A percentile compares a stretch with the other conserved stretches of the same genome.
phyloP scores from a whole-genome alignment of 2,329 filamentous ascomycete genomes.

The Sclerotinia sclerotiorum region DNA sequence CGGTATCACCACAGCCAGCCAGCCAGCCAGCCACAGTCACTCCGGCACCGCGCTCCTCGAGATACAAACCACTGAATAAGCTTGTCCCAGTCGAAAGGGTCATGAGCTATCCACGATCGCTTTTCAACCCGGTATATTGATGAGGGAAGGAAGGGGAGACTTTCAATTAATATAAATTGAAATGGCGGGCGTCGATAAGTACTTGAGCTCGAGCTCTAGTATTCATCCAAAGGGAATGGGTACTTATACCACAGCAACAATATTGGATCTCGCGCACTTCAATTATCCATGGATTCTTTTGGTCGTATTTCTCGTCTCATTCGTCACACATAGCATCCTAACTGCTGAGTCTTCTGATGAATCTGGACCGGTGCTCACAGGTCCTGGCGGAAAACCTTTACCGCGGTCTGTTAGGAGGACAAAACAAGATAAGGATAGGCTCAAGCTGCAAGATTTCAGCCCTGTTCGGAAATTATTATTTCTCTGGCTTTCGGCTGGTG shows the following conservation, averaged over 20 bases:
- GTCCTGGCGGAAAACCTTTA: conserved; percentile 86
- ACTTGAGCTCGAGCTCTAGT: conserved; percentile 31
- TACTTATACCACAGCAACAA: conserved; percentile 22
- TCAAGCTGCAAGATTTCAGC: conserved; percentile 56
- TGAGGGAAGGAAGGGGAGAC: conserved; percentile 36
- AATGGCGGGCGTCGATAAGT: conserved; percentile 37
- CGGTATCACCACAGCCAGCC: conserved; percentile 18
- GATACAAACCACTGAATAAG: neutral
- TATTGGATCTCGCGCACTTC: conserved; percentile 40
- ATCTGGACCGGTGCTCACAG: conserved; percentile 51
- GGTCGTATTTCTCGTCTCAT: conserved; percentile 61
- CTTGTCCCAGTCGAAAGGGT: conserved; percentile 21
- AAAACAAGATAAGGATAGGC: conserved; percentile 47
- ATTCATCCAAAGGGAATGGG: conserved; percentile 27
- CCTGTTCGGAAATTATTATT: conserved; percentile 70
- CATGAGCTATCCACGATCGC: conserved; percentile 31
- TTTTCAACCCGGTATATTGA: conserved; percentile 34
- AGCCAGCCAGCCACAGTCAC: conserved; percentile 11
- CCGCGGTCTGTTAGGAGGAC: conserved; percentile 50
- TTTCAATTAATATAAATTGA: conserved; percentile 32
- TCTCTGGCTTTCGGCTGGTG: conserved; percentile 68
- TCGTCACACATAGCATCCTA: conserved; percentile 60
- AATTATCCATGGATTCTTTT: conserved; percentile 64
- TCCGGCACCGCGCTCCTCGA: conserved; percentile 5
- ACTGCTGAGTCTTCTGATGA: conserved; percentile 45